Evolutionary conservation across 306 rosid genomes (phyloP).

Genomic region (Astragalus glycyphyllos): DNA sequence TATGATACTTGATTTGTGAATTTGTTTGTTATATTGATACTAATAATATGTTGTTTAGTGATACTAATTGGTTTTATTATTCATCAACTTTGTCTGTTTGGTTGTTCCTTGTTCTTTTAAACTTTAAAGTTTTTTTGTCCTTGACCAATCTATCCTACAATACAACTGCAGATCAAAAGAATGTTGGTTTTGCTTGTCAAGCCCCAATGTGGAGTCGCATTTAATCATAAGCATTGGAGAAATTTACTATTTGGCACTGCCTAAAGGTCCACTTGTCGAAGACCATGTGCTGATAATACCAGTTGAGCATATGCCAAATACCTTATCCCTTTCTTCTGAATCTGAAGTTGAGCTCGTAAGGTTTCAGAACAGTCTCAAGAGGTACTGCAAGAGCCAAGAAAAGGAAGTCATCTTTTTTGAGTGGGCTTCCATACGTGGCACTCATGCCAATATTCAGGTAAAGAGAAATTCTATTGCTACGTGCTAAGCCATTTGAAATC

Average conservation of each 20-base stretch:
- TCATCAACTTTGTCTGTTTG: slow-evolving; percentile 21
- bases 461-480: slow-evolving; percentile 25
- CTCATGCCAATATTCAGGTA: slow-evolving; percentile 99
- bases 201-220: slow-evolving; percentile 85
- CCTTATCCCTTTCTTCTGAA: slow-evolving; percentile 65
- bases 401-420: slow-evolving; percentile 90
- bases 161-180: slow-evolving; percentile 78
- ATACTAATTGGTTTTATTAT: slow-evolving; percentile 6
- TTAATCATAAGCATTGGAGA: slow-evolving; percentile 83
- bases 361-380: slow-evolving; percentile 72
- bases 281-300: slow-evolving; percentile 87
- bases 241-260: slow-evolving; percentile 84
- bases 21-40: neutral
- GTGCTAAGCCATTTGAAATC: slow-evolving; percentile 32
- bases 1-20: slow-evolving; percentile 32
- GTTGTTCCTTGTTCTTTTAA: slow-evolving; percentile 23
- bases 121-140: slow-evolving; percentile 27
- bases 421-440: slow-evolving; percentile 77
- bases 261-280: slow-evolving; percentile 92
- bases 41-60: slow-evolving; percentile 6
- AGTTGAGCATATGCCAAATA: slow-evolving; percentile 78
- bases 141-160: slow-evolving; percentile 44
- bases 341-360: slow-evolving; percentile 65
- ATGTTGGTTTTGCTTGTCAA: slow-evolving; percentile 98
- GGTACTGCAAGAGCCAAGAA: slow-evolving; percentile 64